These are phyloP conservation scores for Phytophthora macrochlamydospora DNA, from an alignment of 352 stramenopile species.

Conservation along the genomic window DNA sequence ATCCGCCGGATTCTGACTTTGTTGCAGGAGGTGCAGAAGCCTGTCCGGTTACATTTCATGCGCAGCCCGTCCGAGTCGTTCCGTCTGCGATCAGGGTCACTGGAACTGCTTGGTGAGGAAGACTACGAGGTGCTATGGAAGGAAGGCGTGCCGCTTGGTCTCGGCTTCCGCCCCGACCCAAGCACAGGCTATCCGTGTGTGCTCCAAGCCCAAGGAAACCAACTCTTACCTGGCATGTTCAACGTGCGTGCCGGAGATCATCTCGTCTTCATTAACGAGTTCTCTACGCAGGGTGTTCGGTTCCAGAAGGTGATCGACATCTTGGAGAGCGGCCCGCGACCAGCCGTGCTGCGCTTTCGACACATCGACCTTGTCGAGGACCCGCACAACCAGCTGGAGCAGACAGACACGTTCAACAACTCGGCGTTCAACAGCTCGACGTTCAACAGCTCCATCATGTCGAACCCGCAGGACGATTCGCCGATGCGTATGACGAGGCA, in stretches of 20 bases:
- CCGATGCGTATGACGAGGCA: conserved; percentile 68
- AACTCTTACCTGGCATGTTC: conserved; percentile 81
- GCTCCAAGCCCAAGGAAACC: conserved; percentile 81
- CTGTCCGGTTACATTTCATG: conserved; percentile 75
- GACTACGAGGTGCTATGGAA: conserved; percentile 90
- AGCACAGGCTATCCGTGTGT: conserved; percentile 78
- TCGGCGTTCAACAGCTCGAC: conserved; percentile 26
- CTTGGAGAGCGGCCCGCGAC: conserved; percentile 75
- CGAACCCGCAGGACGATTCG: conserved; percentile 77
- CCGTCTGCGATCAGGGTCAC: conserved; percentile 64
- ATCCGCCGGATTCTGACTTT: conserved; percentile 78
- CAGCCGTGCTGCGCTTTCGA: conserved; percentile 83
- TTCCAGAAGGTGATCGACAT: conserved; percentile 91
- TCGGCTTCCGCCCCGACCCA: conserved; percentile 82
- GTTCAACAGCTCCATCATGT: conserved; percentile 37
- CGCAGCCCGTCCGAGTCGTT: conserved; percentile 78
- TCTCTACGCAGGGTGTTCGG: conserved; percentile 77
- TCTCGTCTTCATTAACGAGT: conserved; percentile 88
- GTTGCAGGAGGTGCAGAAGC: conserved; percentile 86
- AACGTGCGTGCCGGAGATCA: conserved; percentile 84
- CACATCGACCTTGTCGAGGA: conserved; percentile 78
- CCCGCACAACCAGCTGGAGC: conserved; percentile 32
- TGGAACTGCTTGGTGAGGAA: conserved; percentile 80
- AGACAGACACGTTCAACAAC: conserved; percentile 18
- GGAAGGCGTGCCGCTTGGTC: conserved; percentile 80